phyloP scores from a whole-genome alignment of 495 filamentous ascomycete genomes.

The Terfezia claveryi region DNA sequence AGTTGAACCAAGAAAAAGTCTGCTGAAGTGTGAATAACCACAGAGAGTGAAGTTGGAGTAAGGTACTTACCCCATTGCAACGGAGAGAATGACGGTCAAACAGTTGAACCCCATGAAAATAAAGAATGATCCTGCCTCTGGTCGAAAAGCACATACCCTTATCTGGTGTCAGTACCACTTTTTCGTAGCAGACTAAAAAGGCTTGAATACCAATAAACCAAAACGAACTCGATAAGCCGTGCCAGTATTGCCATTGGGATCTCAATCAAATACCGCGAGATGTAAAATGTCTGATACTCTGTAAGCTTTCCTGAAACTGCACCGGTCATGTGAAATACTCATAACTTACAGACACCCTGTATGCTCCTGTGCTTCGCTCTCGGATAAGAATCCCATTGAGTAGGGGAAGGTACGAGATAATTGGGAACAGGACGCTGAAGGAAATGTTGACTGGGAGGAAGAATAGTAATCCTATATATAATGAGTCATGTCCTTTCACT shows the following conservation, averaged over 20 bases:
- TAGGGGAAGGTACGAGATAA: neutral
- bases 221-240: neutral
- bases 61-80: neutral
- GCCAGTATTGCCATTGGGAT: neutral
- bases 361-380: neutral
- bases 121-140: neutral
- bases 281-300: neutral
- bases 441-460: neutral
- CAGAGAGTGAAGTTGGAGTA: too few relatives aligned
- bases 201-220: neutral
- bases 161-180: too few relatives aligned
- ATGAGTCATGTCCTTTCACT: neutral
- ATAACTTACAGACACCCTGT: neutral
- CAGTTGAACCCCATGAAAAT: neutral
- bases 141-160: neutral
- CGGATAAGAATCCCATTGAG: neutral
- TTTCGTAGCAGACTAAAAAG: neutral
- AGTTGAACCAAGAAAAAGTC: neutral
- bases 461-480: neutral
- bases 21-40: neutral
- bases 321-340: too few relatives aligned
- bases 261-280: neutral
- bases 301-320: too few relatives aligned
- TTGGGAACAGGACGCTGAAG: neutral
- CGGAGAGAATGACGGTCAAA: neutral